phyloP scores from a whole-genome alignment of 2,329 filamentous ascomycete species.

The Phyllosticta citrichinensis region DNA sequence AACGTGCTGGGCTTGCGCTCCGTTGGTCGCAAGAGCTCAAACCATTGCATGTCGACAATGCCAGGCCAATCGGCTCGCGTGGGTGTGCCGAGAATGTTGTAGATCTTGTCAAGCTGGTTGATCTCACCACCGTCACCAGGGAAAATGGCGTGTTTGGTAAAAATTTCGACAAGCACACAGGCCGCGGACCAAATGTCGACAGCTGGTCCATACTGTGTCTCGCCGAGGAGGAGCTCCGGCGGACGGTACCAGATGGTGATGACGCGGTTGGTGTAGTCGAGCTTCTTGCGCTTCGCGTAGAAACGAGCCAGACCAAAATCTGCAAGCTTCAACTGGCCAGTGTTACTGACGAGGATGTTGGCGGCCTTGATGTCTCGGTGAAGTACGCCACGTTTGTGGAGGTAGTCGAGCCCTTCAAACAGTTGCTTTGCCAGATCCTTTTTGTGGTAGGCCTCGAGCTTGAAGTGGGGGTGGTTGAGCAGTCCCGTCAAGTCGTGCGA shows the following conservation, averaged over 20 bases:
- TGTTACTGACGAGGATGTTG: conserved; percentile 88
- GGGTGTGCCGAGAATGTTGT: conserved; percentile 80
- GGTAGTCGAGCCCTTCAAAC: conserved; percentile 87
- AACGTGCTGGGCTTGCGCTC: conserved; percentile 67
- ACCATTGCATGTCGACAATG: conserved; percentile 93
- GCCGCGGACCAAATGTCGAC: conserved; percentile 79
- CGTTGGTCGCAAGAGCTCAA: conserved; percentile 74
- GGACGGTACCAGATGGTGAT: conserved; percentile 76
- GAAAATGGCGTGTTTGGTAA: conserved; percentile 87
- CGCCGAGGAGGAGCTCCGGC: conserved; percentile 14
- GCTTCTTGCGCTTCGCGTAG: conserved; percentile 81
- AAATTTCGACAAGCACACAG: conserved; percentile 94
- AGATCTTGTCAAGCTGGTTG: conserved; percentile 94
- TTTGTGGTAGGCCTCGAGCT: conserved; percentile 72
- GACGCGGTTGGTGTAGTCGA: conserved; percentile 96
- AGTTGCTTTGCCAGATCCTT: conserved; percentile 90
- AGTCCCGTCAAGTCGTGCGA: conserved; percentile 93
- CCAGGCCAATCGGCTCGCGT: conserved; percentile 78
- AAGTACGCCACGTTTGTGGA: conserved; percentile 85
- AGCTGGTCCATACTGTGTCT: conserved; percentile 12
- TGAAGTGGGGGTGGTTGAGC: conserved; percentile 88
- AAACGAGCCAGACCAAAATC: conserved; percentile 96
- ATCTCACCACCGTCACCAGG: conserved; percentile 93
- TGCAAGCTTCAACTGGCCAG: conserved; percentile 80
- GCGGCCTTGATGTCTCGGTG: conserved; percentile 98